Percentiles rank a stretch among this genome's conserved stretches.
phyloP scores from a whole-genome alignment of 1,284 basidiomycete species.

The Lentinus polychrous region DNA sequence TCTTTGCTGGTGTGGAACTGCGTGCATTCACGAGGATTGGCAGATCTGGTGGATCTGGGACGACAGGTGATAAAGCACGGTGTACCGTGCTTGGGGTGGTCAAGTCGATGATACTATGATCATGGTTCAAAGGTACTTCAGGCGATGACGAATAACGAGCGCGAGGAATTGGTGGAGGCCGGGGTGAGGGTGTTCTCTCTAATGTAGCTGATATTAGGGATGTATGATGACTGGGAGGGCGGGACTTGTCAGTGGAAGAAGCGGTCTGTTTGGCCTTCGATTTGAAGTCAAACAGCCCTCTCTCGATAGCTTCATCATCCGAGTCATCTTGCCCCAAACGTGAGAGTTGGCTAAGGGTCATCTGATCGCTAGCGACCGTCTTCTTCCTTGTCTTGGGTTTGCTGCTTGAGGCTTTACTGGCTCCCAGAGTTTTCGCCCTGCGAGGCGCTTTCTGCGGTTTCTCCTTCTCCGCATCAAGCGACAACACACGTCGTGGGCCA shows the following conservation, averaged over 20 bases:
- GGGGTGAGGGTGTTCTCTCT: neutral
- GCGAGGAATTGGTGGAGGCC: neutral
- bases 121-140: constrained; percentile 12
- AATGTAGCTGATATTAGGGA: neutral
- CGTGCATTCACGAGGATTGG: neutral
- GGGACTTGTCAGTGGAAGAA: too few relatives aligned
- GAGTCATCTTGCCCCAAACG: constrained; percentile 43
- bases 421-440: constrained; percentile 28
- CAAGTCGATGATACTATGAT: constrained; percentile 21
- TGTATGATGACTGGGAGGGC: too few relatives aligned
- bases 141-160: constrained; percentile 15
- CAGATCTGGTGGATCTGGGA: neutral
- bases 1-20: neutral
- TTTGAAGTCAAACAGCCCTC: constrained; percentile 20
- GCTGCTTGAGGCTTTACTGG: constrained; percentile 27
- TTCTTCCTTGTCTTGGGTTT: constrained; percentile 25
- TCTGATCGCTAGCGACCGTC: constrained; percentile 7
- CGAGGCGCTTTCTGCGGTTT: constrained; percentile 28
- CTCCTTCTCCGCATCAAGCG: constrained; percentile 27
- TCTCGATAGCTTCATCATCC: constrained; percentile 48
- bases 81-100: constrained; percentile 11
- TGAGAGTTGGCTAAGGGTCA: constrained; percentile 33
- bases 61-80: too few relatives aligned
- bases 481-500: constrained; percentile 42
- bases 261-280: too few relatives aligned